Percentiles rank a stretch among this genome's conserved stretches.
Conservation (phyloP, 345 rosid genomes). For the Gossypium anomalum region DNA sequence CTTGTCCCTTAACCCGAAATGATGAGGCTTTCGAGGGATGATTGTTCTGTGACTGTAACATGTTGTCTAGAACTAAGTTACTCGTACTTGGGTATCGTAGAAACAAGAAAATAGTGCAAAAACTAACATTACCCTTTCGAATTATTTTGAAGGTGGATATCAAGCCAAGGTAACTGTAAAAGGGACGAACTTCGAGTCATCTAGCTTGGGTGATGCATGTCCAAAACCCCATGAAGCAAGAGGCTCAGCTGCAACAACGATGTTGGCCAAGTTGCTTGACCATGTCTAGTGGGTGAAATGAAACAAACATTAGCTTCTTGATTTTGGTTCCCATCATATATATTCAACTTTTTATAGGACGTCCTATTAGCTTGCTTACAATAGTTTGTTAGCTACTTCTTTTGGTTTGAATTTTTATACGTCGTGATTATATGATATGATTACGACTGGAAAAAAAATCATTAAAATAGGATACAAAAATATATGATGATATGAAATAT, state of each 20-base stretch:
- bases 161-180: conserved; percentile 42
- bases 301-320: neutral
- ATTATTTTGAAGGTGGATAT: conserved; percentile 46
- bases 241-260: conserved; percentile 50
- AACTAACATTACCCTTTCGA: neutral
- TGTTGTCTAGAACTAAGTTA: neutral
- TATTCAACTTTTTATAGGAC: neutral
- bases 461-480: no score
- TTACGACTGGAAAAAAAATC: no score
- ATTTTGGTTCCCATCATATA: neutral
- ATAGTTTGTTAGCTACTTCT: no score
- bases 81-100: neutral
- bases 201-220: conserved; percentile 29
- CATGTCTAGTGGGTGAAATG: neutral
- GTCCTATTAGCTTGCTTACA: neutral
- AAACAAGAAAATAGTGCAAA: neutral
- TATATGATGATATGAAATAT: no score
- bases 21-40: neutral
- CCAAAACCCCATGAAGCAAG: conserved; percentile 47
- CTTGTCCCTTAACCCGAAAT: neutral
- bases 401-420: no score
- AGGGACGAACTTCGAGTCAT: conserved; percentile 28
- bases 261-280: conserved; percentile 33
- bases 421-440: no score
- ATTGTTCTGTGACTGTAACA: neutral